Base-by-base conservation (phyloP, 1,284 basidiomycete genomes). In the Paramarasmius palmivorus region DNA sequence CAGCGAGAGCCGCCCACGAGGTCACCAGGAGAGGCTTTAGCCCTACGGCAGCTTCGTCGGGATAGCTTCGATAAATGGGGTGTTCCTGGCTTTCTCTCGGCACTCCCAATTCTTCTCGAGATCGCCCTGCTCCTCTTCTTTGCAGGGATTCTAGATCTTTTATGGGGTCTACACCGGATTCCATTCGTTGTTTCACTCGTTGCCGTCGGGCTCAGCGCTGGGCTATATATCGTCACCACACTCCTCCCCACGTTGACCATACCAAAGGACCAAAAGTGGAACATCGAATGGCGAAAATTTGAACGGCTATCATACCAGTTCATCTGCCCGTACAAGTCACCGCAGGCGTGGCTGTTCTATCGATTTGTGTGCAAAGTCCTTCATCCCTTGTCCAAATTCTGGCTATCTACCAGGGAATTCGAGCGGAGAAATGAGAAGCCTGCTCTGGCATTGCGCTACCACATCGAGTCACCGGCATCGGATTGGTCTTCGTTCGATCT, bases 51-150 rank as follows among this genome's bases (percentile, higher is more conserved):
- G 26, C 29, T 57, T 4, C 48, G 55, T 22, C 19, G 40, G 19
- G 19, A 39, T 15, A 37, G 10, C 17, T 42, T 53, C 17, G 29
- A 37, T 10, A 38, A 25, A 9, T 53, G 52, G 52, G 23, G 36
- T 17, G 46, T 53, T 9, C 45, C 45, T 19, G 19, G 25, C 14
- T 19, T 53, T 25, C 22, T 53, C 2, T 25, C 46, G 19, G 19
- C 45, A 17, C 45, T 53, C 14, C 52, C 52, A 6, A 47, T 53
- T 15, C 22, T 53, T 1, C 45, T 53, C 36, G 52, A 53, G 37
- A 29, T 53, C 2, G 45, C 45, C 32, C 45, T 53, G 5, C 35
- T 53, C 2, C 37, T 49, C 15, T 53, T 53, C 29, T 49, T 53
- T 17, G 52, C 36, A 2, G 52, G 52, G 8, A 8, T 53, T 4